phyloP scores from a whole-genome alignment of 306 rosid genomes.

The Begonia peltatifolia region DNA sequence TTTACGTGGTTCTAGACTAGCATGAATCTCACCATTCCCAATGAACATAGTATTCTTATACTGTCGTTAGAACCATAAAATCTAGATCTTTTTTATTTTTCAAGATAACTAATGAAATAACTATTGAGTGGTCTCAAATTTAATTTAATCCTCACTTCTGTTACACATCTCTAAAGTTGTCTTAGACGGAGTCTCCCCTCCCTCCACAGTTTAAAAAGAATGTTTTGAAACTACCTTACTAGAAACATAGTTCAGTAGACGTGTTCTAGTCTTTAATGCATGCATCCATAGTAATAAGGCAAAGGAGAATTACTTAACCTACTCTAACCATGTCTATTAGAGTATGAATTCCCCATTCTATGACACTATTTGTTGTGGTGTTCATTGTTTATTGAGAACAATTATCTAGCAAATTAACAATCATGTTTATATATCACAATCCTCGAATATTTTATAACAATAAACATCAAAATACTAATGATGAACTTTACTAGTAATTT shows the following conservation, averaged over 20 bases:
- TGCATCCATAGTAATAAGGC: neutral
- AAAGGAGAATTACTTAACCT: neutral
- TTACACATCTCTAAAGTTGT: neutral
- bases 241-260: neutral
- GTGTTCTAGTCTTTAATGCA: neutral
- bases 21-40: neutral
- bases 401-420: neutral
- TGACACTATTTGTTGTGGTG: neutral
- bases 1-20: neutral
- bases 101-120: neutral
- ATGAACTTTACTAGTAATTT: no score
- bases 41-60: neutral
- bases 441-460: no score
- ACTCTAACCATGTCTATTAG: neutral
- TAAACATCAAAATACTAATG: no score
- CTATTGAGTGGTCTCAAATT: neutral
- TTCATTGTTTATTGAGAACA: neutral
- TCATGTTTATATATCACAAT: no score
- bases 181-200: neutral
- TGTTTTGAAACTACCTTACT: neutral
- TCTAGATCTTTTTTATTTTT: neutral
- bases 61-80: neutral
- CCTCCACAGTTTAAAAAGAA: neutral
- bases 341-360: neutral
- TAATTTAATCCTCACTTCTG: neutral